Evolutionary conservation across 805 yeast species (phyloP).

Genomic region (Pichia phayaonensis): DNA sequence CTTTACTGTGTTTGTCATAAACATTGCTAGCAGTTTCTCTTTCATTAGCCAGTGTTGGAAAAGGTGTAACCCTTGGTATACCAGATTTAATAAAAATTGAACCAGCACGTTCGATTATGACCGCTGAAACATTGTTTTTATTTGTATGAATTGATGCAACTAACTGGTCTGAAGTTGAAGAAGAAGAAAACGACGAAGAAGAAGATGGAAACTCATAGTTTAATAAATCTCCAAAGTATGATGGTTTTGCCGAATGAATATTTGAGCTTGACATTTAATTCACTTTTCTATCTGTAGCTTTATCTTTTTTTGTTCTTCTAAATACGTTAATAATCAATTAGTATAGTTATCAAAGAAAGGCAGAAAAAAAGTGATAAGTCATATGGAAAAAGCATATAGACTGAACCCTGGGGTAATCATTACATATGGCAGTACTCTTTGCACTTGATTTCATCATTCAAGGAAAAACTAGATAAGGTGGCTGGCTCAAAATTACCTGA

Average conservation of each 20-base stretch:
- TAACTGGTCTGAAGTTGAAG: neutral
- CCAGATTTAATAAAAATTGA: conserved; percentile 15
- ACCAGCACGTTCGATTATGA: conserved; percentile 11
- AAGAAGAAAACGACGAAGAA: neutral
- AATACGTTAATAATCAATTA: neutral
- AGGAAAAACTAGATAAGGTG: neutral
- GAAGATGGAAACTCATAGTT: conserved; percentile 8
- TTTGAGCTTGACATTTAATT: neutral
- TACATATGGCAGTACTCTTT: neutral
- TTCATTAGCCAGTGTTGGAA: neutral
- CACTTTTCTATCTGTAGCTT: neutral
- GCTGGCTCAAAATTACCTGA: neutral
- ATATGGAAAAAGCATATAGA: neutral
- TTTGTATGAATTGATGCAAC: neutral
- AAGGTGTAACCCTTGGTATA: conserved; percentile 8
- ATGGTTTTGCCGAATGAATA: conserved; percentile 7
- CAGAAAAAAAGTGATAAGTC: neutral
- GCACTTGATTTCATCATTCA: neutral
- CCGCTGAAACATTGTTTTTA: neutral
- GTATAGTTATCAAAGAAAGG: neutral
- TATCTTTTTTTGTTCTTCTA: neutral
- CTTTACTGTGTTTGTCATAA: neutral
- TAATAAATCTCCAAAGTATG: conserved; percentile 11
- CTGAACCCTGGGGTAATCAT: neutral
- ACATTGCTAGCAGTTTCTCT: too few relatives aligned